Percentiles rank a stretch among this genome's conserved stretches.
Conservation (phyloP, 169 alveolate genomes). For the Pseudocohnilembus persalinus region DNA sequence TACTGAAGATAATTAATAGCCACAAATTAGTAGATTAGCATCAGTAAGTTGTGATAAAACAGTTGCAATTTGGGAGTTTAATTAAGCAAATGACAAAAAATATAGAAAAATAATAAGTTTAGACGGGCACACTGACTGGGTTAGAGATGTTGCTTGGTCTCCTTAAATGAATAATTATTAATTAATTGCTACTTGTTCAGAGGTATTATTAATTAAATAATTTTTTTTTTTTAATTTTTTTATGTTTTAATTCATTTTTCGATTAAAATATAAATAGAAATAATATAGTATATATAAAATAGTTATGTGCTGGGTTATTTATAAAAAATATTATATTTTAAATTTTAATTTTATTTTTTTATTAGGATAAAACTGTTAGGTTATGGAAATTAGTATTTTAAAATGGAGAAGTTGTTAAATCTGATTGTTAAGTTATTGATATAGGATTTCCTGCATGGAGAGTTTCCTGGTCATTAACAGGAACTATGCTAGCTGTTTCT, state of each 20-base stretch:
- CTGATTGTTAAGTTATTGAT: background rate
- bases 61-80: slow-evolving; percentile 81
- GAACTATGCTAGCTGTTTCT: slow-evolving; percentile 45
- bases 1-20: background rate
- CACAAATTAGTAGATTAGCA: slow-evolving; percentile 72
- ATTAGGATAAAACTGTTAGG: slow-evolving; percentile 28
- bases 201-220: slow-evolving; percentile 17
- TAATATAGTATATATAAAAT: no score
- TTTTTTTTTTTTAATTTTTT: no score
- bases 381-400: slow-evolving; percentile 32
- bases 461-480: slow-evolving; percentile 45
- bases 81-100: slow-evolving; percentile 64
- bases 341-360: background rate
- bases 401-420: slow-evolving; percentile 19
- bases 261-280: no score
- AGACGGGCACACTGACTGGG: slow-evolving; percentile 80
- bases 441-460: slow-evolving; percentile 53
- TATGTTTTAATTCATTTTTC: no score
- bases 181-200: slow-evolving; percentile 79
- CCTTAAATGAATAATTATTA: slow-evolving; percentile 66
- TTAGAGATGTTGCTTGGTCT: slow-evolving; percentile 90
- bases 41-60: slow-evolving; percentile 87
- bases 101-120: slow-evolving; percentile 45
- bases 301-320: no score
- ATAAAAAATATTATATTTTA: no score